Evolutionary conservation across 352 stramenopile genomes (phyloP).

Genomic region (Pythium folliculosum): DNA sequence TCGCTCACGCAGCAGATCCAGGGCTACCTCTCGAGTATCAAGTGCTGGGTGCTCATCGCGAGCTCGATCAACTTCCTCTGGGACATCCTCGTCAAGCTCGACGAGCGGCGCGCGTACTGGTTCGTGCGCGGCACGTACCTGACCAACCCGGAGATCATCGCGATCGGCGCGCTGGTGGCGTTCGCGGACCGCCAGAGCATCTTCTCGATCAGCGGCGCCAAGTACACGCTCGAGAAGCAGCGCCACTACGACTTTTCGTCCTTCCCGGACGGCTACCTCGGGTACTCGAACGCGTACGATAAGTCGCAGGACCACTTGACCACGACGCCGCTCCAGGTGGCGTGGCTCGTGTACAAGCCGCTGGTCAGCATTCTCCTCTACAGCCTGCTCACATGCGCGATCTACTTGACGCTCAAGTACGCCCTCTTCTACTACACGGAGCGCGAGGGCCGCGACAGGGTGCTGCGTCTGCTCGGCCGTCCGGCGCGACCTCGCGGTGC

Average conservation of each 20-base stretch:
- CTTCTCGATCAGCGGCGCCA: slow-evolving; percentile 21
- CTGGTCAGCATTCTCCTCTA: slow-evolving; percentile 18
- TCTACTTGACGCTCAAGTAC: slow-evolving; percentile 17
- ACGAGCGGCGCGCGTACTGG: slow-evolving; percentile 16
- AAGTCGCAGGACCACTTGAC: slow-evolving; percentile 15
- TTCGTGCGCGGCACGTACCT: slow-evolving; percentile 25
- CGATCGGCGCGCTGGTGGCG: slow-evolving; percentile 14
- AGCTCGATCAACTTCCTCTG: slow-evolving; percentile 15
- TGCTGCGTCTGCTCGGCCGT: not conserved
- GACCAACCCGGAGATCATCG: slow-evolving; percentile 22
- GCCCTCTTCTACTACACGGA: slow-evolving; percentile 15
- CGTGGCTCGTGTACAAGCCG: slow-evolving; percentile 25
- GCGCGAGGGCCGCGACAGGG: slow-evolving; percentile 8
- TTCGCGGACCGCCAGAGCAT: slow-evolving; percentile 6
- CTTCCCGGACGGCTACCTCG: slow-evolving; percentile 21
- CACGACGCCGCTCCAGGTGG: slow-evolving; percentile 13
- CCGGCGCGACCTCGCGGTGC: slow-evolving; percentile 7
- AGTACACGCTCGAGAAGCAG: slow-evolving; percentile 23
- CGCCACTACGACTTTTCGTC: slow-evolving; percentile 20
- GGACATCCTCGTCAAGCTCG: slow-evolving; percentile 16
- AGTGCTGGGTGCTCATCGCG: slow-evolving; percentile 24
- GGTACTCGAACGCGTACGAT: slow-evolving; percentile 22
- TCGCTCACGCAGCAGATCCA: slow-evolving; percentile 17
- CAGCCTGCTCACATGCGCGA: not conserved
- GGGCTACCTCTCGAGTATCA: slow-evolving; percentile 19